Base-by-base conservation (phyloP, 139 green algal genomes). In the Yamagishiella unicocca region DNA sequence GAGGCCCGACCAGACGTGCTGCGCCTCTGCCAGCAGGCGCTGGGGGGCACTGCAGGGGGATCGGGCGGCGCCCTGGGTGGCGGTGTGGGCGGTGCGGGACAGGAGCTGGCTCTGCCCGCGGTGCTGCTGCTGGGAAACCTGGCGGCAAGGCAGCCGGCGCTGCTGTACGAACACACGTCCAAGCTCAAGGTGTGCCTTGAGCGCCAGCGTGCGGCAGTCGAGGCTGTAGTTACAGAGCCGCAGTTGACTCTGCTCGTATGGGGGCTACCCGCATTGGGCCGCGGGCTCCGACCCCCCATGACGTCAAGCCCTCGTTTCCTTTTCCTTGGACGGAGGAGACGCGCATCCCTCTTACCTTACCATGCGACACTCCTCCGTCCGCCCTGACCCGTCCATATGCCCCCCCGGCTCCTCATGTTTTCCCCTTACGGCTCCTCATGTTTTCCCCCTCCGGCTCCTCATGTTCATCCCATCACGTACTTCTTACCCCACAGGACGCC, bases 1-100 rank as follows among this genome's bases (percentile, higher is more conserved):
- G 83, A 91, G 68, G 58, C 83, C 22, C 55, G 83, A 4, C 46
- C 54, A 58, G 68, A 84, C 33, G 83, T 91, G 58, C 88, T 91
- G 27, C 76, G 75, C 29, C 40, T 87, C 1, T 87, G 73, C 54
- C 77, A 84, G 83, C 45, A 79, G 66, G 64, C 81, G 0, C 81
- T 87, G 64, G 81, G 64, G 7, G 66, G 64, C 29, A 25, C 24
- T 17, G 43, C 78, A 4, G 61, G n/a, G 4, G 42, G 31, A 0
- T 6, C 10, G 43, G 64, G 62, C 33, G 80, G 24, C 35, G 53
- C 45, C 76, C 29, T 2, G 35, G 70, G 43, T 25, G 31, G 27
- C 29, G 29, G 42, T 6, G 46, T 45, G 31, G 55, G 38, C 27
- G 38, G n/a, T 37, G 38, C 17, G 19, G 79, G 61, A 24, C 27